phyloP scores from a whole-genome alignment of 164 flowering plant species.

The Vitis riparia region DNA sequence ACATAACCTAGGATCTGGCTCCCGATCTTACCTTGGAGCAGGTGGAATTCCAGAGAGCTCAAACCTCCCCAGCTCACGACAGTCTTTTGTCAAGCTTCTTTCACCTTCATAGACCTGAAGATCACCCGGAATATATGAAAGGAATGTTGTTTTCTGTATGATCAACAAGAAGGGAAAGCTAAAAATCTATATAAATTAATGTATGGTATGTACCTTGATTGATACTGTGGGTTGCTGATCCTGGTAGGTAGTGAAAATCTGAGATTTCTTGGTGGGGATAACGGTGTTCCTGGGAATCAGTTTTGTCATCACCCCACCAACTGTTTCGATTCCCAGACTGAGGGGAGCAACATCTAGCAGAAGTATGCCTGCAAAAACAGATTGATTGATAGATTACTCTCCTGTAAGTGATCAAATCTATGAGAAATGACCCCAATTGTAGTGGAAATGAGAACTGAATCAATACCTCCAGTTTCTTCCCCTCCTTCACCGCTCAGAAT shows the following conservation, averaged over 20 bases:
- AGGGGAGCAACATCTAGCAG: conserved; percentile 54
- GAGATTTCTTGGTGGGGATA: conserved; percentile 67
- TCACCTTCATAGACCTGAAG: conserved; percentile 61
- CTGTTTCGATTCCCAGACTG: conserved; percentile 62
- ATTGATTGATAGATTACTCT: not conserved
- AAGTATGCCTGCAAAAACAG: conserved; percentile 34
- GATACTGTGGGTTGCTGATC: conserved; percentile 54
- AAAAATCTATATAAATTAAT: not conserved
- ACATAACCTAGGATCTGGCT: too few species aligned
- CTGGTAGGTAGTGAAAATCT: conserved; percentile 54
- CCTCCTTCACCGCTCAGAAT: conserved; percentile 53
- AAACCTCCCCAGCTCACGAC: conserved; percentile 55
- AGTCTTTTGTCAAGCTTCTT: conserved; percentile 56
- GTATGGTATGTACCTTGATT: conserved; percentile 31
- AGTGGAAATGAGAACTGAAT: not conserved
- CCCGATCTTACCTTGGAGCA: conserved; percentile 49
- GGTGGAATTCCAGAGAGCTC: conserved; percentile 62
- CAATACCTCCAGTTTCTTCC: conserved; percentile 34
- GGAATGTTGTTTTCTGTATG: too few species aligned
- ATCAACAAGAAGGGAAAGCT: too few species aligned
- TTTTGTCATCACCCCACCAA: conserved; percentile 63
- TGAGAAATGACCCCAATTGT: too few species aligned
- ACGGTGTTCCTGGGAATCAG: conserved; percentile 59
- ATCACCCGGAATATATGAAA: too few species aligned
- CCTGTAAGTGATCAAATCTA: too few species aligned